Evolutionary conservation across 1,139 yeast genomes (phyloP), one percentile per base, ranked within the genome.

Genomic region (Taphrina betulina): DNA sequence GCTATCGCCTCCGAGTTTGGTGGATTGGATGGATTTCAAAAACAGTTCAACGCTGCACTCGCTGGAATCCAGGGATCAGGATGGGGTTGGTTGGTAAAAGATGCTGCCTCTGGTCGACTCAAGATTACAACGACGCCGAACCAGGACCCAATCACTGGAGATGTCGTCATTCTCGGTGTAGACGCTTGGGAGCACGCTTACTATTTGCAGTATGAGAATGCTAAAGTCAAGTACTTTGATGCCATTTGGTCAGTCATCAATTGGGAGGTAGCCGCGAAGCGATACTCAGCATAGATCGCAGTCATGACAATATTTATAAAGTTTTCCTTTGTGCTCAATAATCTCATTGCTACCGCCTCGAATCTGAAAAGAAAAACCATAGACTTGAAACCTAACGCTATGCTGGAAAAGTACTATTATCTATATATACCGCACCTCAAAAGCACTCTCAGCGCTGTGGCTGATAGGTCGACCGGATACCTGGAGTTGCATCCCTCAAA

Each of bases 161-260:
- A 79, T 28, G 78, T 80, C 69, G 78, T 81, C 57, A 96, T 96
- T 51, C 76, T 90, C 71, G 97, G 96, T 55, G 87, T 90, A 70
- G 97, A 90, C 69, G 96, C 97, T 29, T 90, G 97, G 97, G 97
- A 90, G 74, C 97, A 90, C 69, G 96, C 97, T 57, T 90, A 89
- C 78, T 90, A 90, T 79, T 78, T 90, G 74, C 96, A 90, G 74
- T 90, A 90, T 78, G 85, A 87, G 75, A 90, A 90, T 75, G 92
- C 84, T 70, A 90, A 90, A 79, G 95, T 74, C 50, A 96, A 90
- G 71, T 90, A 90, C 76, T 90, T 90, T 81, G 84, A 88, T 75
- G 95, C 95, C 61, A 86, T 90, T 72, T 90, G 97, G 97, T 85
- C 87, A 69, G 96, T 90, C 53, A 81, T 90, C 73, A 89, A 88